A percentile compares a stretch with the other conserved stretches of the same genome.
Evolutionary conservation across 306 rosid genomes (phyloP).

Genomic region (Casuarina cunninghamiana): DNA sequence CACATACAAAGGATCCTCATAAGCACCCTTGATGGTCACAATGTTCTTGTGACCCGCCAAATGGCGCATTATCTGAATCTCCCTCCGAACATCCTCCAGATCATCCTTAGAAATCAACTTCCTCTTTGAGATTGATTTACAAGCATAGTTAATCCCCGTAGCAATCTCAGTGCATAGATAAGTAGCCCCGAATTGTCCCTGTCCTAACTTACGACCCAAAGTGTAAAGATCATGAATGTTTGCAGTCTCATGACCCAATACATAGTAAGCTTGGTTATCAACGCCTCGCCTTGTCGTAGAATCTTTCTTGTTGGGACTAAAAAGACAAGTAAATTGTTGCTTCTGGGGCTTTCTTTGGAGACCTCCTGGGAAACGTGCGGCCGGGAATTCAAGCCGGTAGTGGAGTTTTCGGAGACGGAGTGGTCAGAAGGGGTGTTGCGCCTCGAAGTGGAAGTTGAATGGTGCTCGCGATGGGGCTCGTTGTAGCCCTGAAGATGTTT

Average conservation of each 20-base stretch:
- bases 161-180: conserved; percentile 38
- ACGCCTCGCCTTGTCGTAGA: conserved; percentile 56
- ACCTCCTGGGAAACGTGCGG: conserved; percentile 39
- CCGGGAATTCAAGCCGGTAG: conserved; percentile 42
- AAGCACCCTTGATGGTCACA: conserved; percentile 48
- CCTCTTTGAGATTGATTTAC: conserved; percentile 56
- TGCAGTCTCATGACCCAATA: conserved; percentile 85
- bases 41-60: conserved; percentile 44
- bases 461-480: conserved; percentile 73
- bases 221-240: conserved; percentile 44
- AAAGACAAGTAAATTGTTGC: conserved; percentile 27
- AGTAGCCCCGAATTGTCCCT: conserved; percentile 61
- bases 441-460: not conserved
- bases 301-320: conserved; percentile 41
- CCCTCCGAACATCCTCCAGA: conserved; percentile 61
- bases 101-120: conserved; percentile 55
- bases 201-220: conserved; percentile 50
- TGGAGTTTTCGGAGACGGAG: conserved; percentile 25
- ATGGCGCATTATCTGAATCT: conserved; percentile 74
- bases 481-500: conserved; percentile 62
- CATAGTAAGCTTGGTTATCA: conserved; percentile 74
- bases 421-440: conserved; percentile 36
- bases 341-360: conserved; percentile 27
- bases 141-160: conserved; percentile 34
- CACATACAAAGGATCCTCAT: conserved; percentile 44